Percentiles rank a stretch among this genome's conserved stretches.
Conservation (phyloP, 768 basidiomycete genomes). For the Kwoniella sp. region DNA sequence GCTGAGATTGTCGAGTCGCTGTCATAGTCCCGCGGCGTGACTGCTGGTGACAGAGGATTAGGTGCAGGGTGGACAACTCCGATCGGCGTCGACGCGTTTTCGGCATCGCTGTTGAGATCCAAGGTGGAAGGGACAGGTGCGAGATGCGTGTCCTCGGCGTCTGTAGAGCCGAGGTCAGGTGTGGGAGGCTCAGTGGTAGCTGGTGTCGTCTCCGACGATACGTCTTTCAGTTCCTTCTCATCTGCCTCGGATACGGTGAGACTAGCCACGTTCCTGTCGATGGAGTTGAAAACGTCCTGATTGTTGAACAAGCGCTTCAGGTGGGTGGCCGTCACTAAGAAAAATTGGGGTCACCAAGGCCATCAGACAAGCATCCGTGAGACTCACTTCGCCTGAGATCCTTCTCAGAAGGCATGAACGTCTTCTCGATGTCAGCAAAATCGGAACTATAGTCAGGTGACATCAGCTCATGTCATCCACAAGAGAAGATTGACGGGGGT, state of each 20-base stretch:
- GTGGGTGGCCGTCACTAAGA: conserved; percentile 54
- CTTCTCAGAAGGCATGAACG: conserved; percentile 62
- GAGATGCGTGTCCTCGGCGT: neutral
- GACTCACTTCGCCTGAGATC: conserved; percentile 57
- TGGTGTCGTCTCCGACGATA: conserved; percentile 13
- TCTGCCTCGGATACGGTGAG: conserved; percentile 52
- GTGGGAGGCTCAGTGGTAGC: conserved; percentile 26
- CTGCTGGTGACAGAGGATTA: conserved; percentile 23
- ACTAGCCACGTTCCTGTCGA: conserved; percentile 50
- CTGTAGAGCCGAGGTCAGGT: conserved; percentile 6
- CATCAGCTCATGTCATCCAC: neutral
- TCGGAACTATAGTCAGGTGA: conserved; percentile 60
- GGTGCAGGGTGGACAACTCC: conserved; percentile 18
- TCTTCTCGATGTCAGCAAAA: conserved; percentile 71
- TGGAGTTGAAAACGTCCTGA: conserved; percentile 48
- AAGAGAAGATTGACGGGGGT: neutral
- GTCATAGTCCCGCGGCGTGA: conserved; percentile 44
- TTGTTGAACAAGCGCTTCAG: conserved; percentile 57
- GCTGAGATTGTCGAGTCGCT: conserved; percentile 59
- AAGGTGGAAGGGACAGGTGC: conserved; percentile 3
- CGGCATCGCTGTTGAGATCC: conserved; percentile 13
- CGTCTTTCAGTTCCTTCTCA: conserved; percentile 45
- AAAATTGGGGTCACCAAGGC: neutral
- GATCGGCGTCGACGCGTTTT: conserved; percentile 30
- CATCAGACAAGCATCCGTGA: too few species aligned